Evolutionary conservation across 306 rosid genomes (phyloP), one percentile per base, ranked within the genome.

Genomic region (Vigna nakashimae): DNA sequence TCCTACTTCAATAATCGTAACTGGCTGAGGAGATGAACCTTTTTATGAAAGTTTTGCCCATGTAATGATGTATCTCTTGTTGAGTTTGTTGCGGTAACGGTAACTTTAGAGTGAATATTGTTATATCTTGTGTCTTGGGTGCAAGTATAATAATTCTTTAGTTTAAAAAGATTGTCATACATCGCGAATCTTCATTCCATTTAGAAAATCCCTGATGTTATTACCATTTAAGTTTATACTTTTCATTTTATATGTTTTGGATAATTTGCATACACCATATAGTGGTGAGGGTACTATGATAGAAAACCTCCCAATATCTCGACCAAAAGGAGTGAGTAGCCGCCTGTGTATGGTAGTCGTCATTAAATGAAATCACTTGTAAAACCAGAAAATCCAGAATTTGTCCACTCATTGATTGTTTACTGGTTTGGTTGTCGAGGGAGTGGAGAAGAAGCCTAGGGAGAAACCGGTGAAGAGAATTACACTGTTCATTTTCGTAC

Each of bases 11-110:
- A 15, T 68, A 42, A 30, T 6, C 38, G 59, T 30, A 81, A 74
- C 24, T 71, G 53, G 70, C 18, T 52, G n/a, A 2, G 46, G 30
- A 73, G 40, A 40, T 9, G 62, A 62, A 72, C 74, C 65, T 52
- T 50, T 45, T 50, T 26, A 7, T 11, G 2, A 3, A 34, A 57
- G 14, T 20, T 57, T 55, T 42, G 43, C 58, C 51, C 34, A 3
- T 74, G 75, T 49, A 64, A 34, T 75, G 53, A 26, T 53, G 48
- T 65, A 64, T 7, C 71, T 30, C 42, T 50, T 49, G 36, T 32
- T 36, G 65, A 15, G 72, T 66, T 53, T 42, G 68, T 66, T 78
- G 26, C 59, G 24, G 42, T 34, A 20, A 17, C 52, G 38, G 40
- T 32, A 71, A 51, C 69, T 57, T 48, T 16, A 38, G 45, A 49